Percentiles rank a stretch among this genome's conserved stretches.
Evolutionary conservation across 2,329 filamentous ascomycete genomes (phyloP).

Genomic region (Neurospora crassa): DNA sequence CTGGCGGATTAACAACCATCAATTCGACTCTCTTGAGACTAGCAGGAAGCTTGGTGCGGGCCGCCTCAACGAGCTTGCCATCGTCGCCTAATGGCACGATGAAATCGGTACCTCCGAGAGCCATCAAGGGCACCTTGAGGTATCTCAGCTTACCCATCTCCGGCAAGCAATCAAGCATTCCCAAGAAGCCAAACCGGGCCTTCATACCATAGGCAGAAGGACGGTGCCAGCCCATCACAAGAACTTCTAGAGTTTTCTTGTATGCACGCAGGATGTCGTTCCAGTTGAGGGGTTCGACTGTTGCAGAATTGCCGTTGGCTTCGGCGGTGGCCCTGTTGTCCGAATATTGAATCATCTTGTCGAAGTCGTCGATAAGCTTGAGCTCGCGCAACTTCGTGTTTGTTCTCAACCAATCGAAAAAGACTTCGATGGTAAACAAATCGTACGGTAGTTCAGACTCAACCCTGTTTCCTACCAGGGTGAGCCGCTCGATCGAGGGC

Average conservation of each 20-base stretch:
- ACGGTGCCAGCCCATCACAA: background rate
- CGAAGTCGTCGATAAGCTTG: background rate
- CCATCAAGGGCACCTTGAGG: background rate
- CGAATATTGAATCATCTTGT: background rate
- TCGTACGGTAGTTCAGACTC: background rate
- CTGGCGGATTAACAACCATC: background rate
- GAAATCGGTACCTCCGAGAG: accelerated
- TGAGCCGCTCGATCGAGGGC: background rate
- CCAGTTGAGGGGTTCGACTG: background rate
- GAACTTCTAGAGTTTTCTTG: background rate
- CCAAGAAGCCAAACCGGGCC: background rate
- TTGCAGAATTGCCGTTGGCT: background rate
- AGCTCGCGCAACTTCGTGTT: background rate
- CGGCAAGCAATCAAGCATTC: background rate
- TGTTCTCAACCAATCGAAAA: background rate
- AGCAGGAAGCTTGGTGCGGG: accelerated
- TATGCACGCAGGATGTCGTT: background rate
- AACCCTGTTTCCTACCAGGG: background rate
- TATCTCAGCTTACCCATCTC: background rate
- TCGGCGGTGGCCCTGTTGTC: background rate
- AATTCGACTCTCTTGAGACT: background rate
- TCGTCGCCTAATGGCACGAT: background rate
- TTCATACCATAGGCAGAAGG: background rate
- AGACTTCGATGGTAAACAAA: accelerated
- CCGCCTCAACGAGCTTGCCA: accelerated